Base-by-base conservation (phyloP, 352 stramenopile species). In the Phytopythium mirpurense region DNA sequence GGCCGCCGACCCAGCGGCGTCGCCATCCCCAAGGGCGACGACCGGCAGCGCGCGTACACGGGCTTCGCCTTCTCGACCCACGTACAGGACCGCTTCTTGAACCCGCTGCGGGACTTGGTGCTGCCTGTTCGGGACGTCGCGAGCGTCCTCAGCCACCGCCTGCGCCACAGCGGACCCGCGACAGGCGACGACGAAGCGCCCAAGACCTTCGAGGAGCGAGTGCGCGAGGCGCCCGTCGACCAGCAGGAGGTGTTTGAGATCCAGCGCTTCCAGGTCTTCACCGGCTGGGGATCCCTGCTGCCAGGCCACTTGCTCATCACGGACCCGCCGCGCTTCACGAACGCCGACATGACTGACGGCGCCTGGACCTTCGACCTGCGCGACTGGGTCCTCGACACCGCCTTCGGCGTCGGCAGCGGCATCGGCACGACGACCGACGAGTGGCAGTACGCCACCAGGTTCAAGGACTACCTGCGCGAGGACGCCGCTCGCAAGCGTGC, bases 1-100 rank as follows among this genome's bases (percentile, higher is more conserved):
- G 49, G 40, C 7, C 46, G 46, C 29, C 24, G 31, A 31, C 16
- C 21, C 46, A 52, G 46, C 21, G 21, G 31, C 26, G 21, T 7
- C 27, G 27, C 19, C 14, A 9, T 12, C 0, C 19, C 14, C 18
- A 27, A 19, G 4, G 31, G 32, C 10, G 27, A 4, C 6, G 68
- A 77, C 8, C 62, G 65, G 7, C 62, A 85, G 15, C 78, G 78
- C 31, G 69, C 73, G 16, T 92, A 94, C 67, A 90, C 82, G 0
- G 82, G 84, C 9, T 93, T 92, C 50, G 84, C 84, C 0, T 94
- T 94, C 63, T 94, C 84, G 35, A 91, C 81, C 1, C 78, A 90
- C 53, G 57, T 76, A 2, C 57, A 94, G 59, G 82, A 92, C 47
- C 81, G 83, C 8, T 90, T 92, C 60, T 56, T 91, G 36, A 90